phyloP scores from a whole-genome alignment of 768 basidiomycete genomes.

The Myochromella boudieri region DNA sequence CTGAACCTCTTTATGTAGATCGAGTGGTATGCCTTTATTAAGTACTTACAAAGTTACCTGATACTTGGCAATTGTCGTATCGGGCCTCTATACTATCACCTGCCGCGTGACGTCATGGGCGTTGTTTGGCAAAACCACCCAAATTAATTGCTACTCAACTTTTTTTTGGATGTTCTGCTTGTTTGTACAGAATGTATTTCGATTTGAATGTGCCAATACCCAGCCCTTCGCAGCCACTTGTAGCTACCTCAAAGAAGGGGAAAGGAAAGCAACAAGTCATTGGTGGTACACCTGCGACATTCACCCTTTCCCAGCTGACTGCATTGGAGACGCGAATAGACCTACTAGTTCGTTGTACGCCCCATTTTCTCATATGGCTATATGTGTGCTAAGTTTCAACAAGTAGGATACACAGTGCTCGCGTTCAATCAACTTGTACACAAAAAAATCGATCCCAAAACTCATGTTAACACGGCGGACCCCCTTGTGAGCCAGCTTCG shows the following conservation, averaged over 20 bases:
- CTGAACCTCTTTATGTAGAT: too few relatives aligned
- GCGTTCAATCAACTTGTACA: constrained; percentile 74
- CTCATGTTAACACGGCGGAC: constrained; percentile 64
- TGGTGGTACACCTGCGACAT: constrained; percentile 26
- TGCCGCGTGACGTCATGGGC: too few relatives aligned
- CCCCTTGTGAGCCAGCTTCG: constrained; percentile 59
- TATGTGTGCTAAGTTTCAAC: constrained; percentile 10
- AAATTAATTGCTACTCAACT: too few relatives aligned
- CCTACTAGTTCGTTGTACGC: constrained; percentile 71
- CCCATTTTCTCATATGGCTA: background rate
- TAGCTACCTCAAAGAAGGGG: constrained; percentile 49
- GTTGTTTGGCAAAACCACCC: too few relatives aligned
- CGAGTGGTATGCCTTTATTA: too few relatives aligned
- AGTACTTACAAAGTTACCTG: too few relatives aligned
- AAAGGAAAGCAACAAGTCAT: constrained; percentile 50
- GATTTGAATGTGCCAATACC: constrained; percentile 66
- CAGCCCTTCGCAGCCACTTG: constrained; percentile 24
- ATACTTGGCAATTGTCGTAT: too few relatives aligned
- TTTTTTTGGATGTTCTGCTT: too few relatives aligned
- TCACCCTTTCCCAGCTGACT: constrained; percentile 55
- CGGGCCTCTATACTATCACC: too few relatives aligned
- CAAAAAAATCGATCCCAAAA: constrained; percentile 70
- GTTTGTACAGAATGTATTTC: constrained; percentile 60
- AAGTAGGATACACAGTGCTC: constrained; percentile 87
- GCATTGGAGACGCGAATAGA: constrained; percentile 66